phyloP scores from a whole-genome alignment of 2,329 filamentous ascomycete genomes.

The Alternaria sp. region DNA sequence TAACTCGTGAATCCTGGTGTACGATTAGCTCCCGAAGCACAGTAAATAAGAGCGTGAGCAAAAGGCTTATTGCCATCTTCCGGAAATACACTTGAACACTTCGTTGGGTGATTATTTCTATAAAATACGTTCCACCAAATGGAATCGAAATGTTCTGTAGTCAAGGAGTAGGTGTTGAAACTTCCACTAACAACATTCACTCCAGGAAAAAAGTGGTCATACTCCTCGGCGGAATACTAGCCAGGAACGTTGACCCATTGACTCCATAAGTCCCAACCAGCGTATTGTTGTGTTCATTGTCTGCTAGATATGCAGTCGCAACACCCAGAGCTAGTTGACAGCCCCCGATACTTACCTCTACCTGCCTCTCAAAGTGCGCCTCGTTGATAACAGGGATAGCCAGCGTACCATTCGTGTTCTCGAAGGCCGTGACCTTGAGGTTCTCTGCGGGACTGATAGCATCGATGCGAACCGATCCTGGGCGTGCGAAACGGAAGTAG shows the following conservation, averaged over 20 bases:
- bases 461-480: constrained; percentile 46
- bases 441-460: constrained; percentile 11
- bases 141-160: no score
- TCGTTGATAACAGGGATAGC: constrained; percentile 45
- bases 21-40: background rate
- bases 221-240: no score
- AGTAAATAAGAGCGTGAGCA: background rate
- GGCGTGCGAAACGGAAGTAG: constrained; percentile 47
- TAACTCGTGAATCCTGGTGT: no score
- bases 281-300: constrained; percentile 16
- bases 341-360: constrained; percentile 6
- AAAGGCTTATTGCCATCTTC: background rate
- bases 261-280: constrained; percentile 8
- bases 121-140: no score
- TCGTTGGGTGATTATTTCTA: no score
- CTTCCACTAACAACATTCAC: no score
- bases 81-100: background rate
- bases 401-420: constrained; percentile 8
- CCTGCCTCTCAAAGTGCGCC: constrained; percentile 18
- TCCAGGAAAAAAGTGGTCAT: no score
- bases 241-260: background rate
- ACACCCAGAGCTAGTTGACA: background rate
- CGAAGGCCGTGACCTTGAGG: no score
- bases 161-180: no score
- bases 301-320: constrained; percentile 12